Evolutionary conservation across 1,284 basidiomycete genomes (phyloP).

Genomic region (Trichosporon coremiiforme): DNA sequence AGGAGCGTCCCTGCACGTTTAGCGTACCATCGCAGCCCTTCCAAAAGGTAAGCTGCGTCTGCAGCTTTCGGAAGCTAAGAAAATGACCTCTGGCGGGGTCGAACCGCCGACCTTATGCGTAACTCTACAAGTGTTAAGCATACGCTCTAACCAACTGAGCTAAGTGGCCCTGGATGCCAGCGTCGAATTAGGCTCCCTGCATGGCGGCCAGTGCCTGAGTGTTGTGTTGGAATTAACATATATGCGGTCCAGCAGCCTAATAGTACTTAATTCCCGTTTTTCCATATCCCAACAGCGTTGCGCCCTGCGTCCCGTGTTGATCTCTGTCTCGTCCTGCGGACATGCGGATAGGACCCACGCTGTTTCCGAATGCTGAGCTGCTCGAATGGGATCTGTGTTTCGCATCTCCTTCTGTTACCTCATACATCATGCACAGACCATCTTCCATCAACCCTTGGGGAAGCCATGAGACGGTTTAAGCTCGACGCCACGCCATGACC

Average conservation of each 20-base stretch:
- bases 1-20: too few relatives aligned
- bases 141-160: slow-evolving; percentile 13
- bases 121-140: background rate
- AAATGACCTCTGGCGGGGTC: slow-evolving; percentile 8
- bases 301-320: background rate
- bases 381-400: background rate
- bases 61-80: too few relatives aligned
- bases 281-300: too few relatives aligned
- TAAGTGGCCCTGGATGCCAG: background rate
- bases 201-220: background rate
- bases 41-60: too few relatives aligned
- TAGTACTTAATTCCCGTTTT: too few relatives aligned
- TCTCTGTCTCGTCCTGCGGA: background rate
- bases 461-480: background rate
- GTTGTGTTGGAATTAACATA: too few relatives aligned
- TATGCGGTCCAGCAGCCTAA: too few relatives aligned
- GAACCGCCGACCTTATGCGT: slow-evolving; percentile 12
- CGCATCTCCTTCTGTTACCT: background rate
- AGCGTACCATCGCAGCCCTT: too few relatives aligned
- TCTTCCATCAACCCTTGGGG: background rate
- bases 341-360: background rate
- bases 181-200: background rate
- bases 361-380: background rate
- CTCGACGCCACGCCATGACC: background rate
- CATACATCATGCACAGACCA: background rate